Conservation (phyloP, 169 alveolate species). For the Hammondia hammondi region DNA sequence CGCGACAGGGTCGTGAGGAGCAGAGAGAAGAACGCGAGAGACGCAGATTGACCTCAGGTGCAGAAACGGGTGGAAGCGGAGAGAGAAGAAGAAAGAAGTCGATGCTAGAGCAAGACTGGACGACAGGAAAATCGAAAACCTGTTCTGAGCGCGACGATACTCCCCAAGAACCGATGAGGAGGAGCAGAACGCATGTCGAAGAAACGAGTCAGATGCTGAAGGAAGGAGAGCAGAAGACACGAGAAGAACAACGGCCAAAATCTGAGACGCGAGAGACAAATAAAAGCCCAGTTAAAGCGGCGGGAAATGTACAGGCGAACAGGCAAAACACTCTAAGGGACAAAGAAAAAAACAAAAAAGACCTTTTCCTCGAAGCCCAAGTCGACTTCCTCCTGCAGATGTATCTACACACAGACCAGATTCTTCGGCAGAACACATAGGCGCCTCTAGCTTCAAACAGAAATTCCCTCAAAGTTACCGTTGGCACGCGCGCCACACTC, state of each 20-base stretch:
- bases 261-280: too few species aligned
- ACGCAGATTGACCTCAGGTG: not conserved
- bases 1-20: too few species aligned
- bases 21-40: too few species aligned
- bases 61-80: not conserved
- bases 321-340: not conserved
- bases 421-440: not conserved
- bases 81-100: not conserved
- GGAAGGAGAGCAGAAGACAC: not conserved
- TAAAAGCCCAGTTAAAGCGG: too few species aligned
- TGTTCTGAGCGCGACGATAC: not conserved
- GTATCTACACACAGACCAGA: constrained; percentile 6
- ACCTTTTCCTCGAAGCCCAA: not conserved
- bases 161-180: not conserved
- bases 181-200: too few species aligned
- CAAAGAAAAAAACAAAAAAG: not conserved
- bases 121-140: not conserved
- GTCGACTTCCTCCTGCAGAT: not conserved
- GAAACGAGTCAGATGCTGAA: not conserved
- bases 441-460: too few species aligned
- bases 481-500: too few species aligned
- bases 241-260: not conserved
- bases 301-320: not conserved
- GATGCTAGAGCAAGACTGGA: not conserved
- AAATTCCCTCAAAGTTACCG: too few species aligned